Evolutionary conservation across 805 yeast species (phyloP), one percentile per base, ranked within the genome.

Genomic region (Candida jianshihensis): DNA sequence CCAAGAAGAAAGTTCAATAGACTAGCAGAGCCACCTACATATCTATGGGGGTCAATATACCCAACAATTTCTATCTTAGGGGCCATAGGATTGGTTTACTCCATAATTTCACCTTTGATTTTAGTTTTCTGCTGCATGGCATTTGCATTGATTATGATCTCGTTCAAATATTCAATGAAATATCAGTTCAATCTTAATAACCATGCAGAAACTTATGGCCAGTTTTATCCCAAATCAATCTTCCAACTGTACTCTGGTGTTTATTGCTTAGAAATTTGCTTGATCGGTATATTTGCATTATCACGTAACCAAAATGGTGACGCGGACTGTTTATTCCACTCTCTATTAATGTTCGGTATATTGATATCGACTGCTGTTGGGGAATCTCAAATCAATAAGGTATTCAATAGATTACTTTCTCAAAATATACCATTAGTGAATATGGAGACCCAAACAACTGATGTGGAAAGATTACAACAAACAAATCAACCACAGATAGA

Each of bases 241-340:
- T 68, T 81, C 39, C 95, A 86, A 39, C 57, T 88, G 30, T 86
- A 82, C 49, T 67, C 83, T 0, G 97, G 97, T 0, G 60, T 88
- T 2, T 88, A 88, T 54, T 84, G 88, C 49, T 65, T 85, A 51
- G 94, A 88, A 50, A 64, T 81, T 26, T 82, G 89, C 43, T 58
- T 88, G 48, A 69, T 84, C 29, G 97, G 96, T 0, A 60, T 86
- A 9, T 79, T 85, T 47, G 71, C 84, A 29, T 57, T 83, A 13
- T 79, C 80, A 42, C 64, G 66, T 36, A 69, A 78, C 47, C 60
- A 61, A n/a, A 36, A 59, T 6, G 76, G 66, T 25, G 53, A 49
- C 35, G 69, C 59, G 40, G 64, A 56, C 30, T 71, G 66, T 61
- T 66, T 51, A 37, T 58, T 57, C 18, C 81, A 72, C 34, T 78